A percentile compares a stretch with the other conserved stretches of the same genome.
phyloP scores from a whole-genome alignment of 805 yeast genomes.

The Spathaspora passalidarum region DNA sequence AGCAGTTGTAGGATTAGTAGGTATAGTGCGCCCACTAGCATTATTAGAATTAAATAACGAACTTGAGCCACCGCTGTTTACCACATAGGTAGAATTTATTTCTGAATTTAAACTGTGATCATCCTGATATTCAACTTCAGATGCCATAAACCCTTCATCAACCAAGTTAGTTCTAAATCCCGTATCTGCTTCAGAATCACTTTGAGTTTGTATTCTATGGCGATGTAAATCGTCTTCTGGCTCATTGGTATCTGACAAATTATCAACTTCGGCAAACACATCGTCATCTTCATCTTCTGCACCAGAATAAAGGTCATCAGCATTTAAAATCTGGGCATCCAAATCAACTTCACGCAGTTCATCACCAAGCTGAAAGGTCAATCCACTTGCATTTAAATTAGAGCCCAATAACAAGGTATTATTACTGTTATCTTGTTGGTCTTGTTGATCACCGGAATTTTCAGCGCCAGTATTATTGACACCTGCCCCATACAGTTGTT shows the following conservation, averaged over 20 bases:
- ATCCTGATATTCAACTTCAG: conserved; percentile 43
- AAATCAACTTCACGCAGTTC: conserved; percentile 31
- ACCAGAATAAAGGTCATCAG: conserved; percentile 30
- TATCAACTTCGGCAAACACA: conserved; percentile 10
- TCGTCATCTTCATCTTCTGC: conserved; percentile 40
- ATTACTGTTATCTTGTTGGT: neutral
- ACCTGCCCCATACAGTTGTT: neutral
- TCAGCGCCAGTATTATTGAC: conserved; percentile 3
- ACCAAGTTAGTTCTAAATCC: conserved; percentile 12
- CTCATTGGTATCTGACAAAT: conserved; percentile 16
- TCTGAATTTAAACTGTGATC: conserved; percentile 30
- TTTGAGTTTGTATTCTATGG: neutral
- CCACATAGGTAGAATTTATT: conserved; percentile 8
- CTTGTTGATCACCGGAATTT: conserved; percentile 1
- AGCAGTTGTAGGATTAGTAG: conserved; percentile 20
- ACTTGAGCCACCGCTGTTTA: conserved; percentile 7
- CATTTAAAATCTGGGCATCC: conserved; percentile 47
- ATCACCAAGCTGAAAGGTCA: conserved; percentile 2
- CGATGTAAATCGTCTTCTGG: conserved; percentile 8
- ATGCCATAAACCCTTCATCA: conserved; percentile 47
- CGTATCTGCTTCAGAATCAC: conserved; percentile 11
- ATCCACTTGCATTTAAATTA: neutral
- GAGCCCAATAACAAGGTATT: neutral
- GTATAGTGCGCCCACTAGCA: conserved; percentile 14
- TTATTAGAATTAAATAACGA: conserved; percentile 10